These are phyloP conservation scores for Lactarius pseudohatsudake DNA, from an alignment of 768 basidiomycete genomes.

Conservation along the genomic window DNA sequence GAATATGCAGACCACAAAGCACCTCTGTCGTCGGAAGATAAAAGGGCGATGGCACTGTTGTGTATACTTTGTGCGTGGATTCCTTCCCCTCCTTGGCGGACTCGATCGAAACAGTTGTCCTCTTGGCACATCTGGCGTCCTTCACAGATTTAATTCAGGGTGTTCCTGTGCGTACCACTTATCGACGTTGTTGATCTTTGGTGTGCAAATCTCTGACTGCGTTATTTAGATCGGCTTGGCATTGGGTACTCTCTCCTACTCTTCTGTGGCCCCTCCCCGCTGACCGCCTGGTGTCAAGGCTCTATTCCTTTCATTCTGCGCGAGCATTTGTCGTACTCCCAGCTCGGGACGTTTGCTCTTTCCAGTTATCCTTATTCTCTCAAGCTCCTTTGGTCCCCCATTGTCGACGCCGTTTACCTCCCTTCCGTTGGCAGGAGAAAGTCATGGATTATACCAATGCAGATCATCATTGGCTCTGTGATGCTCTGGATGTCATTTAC, in stretches of 20 bases:
- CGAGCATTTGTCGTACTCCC: conserved; percentile 94
- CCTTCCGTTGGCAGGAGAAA: conserved; percentile 87
- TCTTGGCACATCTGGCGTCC: background rate
- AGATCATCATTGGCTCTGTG: conserved; percentile 79
- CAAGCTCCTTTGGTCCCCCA: conserved; percentile 95
- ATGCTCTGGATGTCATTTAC: conserved; percentile 78
- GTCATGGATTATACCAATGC: conserved; percentile 99
- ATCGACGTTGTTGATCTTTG: conserved; percentile 26
- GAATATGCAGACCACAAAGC: conserved; percentile 9
- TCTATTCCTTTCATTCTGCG: conserved; percentile 96
- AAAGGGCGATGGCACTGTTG: conserved; percentile 46
- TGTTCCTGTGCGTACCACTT: conserved; percentile 65
- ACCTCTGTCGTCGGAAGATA: conserved; percentile 37
- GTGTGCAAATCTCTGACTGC: background rate
- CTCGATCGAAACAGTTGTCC: background rate
- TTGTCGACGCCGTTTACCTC: conserved; percentile 90
- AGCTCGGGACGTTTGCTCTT: conserved; percentile 91
- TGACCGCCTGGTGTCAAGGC: conserved; percentile 45
- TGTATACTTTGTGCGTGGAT: conserved; percentile 46
- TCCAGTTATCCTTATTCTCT: conserved; percentile 95
- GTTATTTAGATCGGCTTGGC: conserved; percentile 75
- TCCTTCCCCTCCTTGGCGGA: conserved; percentile 5
- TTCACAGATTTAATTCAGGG: conserved; percentile 62
- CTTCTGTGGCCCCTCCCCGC: background rate
- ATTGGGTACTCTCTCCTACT: conserved; percentile 52